phyloP scores from a whole-genome alignment of 768 basidiomycete species.

The Lactarius tabidus region DNA sequence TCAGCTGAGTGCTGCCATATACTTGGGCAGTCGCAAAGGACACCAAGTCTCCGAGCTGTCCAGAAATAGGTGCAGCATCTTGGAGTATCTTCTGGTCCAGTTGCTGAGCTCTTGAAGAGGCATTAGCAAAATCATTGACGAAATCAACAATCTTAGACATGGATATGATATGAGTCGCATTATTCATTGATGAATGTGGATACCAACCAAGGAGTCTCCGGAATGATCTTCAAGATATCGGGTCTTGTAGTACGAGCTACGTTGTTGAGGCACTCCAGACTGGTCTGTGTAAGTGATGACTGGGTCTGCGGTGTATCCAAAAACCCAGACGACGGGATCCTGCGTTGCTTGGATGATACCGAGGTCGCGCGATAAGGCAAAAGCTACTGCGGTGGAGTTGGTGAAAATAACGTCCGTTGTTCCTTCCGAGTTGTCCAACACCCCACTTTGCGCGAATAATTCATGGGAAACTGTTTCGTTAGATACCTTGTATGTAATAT shows the following conservation, averaged over 20 bases:
- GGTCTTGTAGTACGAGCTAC: conserved; percentile 41
- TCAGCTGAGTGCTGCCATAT: no score
- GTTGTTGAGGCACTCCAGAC: conserved; percentile 37
- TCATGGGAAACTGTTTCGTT: conserved; percentile 12
- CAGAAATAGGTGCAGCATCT: conserved; percentile 46
- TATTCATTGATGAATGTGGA: not conserved
- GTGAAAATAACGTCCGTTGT: conserved; percentile 15
- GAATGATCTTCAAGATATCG: no score
- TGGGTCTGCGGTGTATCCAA: conserved; percentile 31
- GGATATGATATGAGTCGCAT: not conserved
- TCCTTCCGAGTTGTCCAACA: conserved; percentile 19
- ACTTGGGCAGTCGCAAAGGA: conserved; percentile 43
- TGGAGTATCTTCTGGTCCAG: conserved; percentile 47
- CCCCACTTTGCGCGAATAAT: conserved; percentile 24
- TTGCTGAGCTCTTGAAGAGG: conserved; percentile 40
- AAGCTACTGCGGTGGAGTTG: conserved; percentile 20
- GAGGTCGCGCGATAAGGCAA: conserved; percentile 30
- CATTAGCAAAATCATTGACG: conserved; percentile 42
- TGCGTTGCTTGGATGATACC: conserved; percentile 26
- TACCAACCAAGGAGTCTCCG: conserved; percentile 21
- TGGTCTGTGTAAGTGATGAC: conserved; percentile 32
- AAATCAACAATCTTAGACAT: conserved; percentile 39
- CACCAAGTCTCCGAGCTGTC: conserved; percentile 48
- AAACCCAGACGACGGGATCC: conserved; percentile 28
- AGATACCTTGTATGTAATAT: conserved; percentile 20